Evolutionary conservation across 805 yeast genomes (phyloP).

Genomic region (Jamesozyma gamospora): DNA sequence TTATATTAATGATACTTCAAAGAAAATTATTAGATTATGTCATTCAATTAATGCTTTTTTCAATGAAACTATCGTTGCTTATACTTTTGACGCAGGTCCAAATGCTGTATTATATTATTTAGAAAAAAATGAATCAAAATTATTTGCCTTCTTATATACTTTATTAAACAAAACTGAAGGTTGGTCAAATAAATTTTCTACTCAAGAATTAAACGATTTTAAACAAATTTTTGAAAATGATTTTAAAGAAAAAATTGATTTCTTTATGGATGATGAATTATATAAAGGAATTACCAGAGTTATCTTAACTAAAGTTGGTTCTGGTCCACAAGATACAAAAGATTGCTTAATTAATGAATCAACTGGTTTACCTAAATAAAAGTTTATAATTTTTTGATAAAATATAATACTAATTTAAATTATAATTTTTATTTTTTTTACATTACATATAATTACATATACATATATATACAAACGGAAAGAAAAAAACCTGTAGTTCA

Average conservation of each 20-base stretch:
- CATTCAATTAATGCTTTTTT: slow-evolving; percentile 62
- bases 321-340: slow-evolving; percentile 63
- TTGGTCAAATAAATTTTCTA: slow-evolving; percentile 44
- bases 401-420: too few relatives aligned
- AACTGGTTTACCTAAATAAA: slow-evolving; percentile 49
- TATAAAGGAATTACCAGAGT: slow-evolving; percentile 70
- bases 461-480: too few relatives aligned
- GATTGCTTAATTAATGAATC: slow-evolving; percentile 46
- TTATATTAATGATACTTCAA: slow-evolving; percentile 85
- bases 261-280: slow-evolving; percentile 38
- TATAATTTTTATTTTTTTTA: too few relatives aligned
- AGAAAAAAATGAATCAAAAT: slow-evolving; percentile 58
- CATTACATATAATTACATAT: too few relatives aligned
- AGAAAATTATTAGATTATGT: slow-evolving; percentile 64
- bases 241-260: slow-evolving; percentile 1
- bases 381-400: too few relatives aligned
- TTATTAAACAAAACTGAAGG: slow-evolving; percentile 54
- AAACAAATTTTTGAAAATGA: slow-evolving; percentile 18
- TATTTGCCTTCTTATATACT: slow-evolving; percentile 59
- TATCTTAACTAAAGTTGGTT: slow-evolving; percentile 78
- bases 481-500: too few relatives aligned
- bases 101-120: slow-evolving; percentile 92
- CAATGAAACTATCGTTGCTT: slow-evolving; percentile 68
- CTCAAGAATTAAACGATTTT: slow-evolving; percentile 22
- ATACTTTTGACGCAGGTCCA: slow-evolving; percentile 98